Conservation (phyloP, 2,329 filamentous ascomycete genomes). For the Cercospora zeae-maydis region DNA sequence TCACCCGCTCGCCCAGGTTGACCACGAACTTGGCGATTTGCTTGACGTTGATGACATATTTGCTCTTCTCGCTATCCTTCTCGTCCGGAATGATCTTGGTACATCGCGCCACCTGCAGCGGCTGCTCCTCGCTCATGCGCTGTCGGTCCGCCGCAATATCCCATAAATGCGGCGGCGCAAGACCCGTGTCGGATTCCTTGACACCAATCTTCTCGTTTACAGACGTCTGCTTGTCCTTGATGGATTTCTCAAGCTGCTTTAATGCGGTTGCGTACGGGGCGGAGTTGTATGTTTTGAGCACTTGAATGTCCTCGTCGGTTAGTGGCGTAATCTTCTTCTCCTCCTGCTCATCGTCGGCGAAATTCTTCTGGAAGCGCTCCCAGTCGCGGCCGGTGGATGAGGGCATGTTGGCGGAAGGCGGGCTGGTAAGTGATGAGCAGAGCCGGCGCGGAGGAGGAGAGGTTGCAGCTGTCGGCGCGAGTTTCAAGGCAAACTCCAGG, state of each 20-base stretch:
- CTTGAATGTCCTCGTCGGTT: conserved; percentile 98
- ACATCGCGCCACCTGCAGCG: conserved; percentile 93
- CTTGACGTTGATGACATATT: conserved; percentile 99
- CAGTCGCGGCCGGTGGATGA: conserved; percentile 80
- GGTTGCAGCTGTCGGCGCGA: background rate
- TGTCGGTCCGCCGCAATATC: conserved; percentile 96
- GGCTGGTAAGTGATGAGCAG: background rate
- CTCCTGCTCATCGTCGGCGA: conserved; percentile 91
- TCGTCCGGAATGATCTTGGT: conserved; percentile 99
- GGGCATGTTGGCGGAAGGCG: conserved; percentile 59
- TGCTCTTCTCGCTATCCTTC: conserved; percentile 94
- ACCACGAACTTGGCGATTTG: conserved; percentile 99
- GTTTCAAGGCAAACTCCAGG: background rate
- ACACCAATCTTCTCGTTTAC: conserved; percentile 95
- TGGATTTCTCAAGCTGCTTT: conserved; percentile 98
- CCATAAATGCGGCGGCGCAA: conserved; percentile 97
- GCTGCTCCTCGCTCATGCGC: conserved; percentile 98
- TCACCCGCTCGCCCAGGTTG: conserved; percentile 92
- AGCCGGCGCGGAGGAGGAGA: background rate
- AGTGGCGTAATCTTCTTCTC: conserved; percentile 99
- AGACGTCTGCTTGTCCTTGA: conserved; percentile 97
- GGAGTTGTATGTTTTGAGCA: conserved; percentile 97
- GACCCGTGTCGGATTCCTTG: conserved; percentile 95
- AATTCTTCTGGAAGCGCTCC: conserved; percentile 99
- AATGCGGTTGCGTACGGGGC: conserved; percentile 90